Evolutionary conservation across 306 rosid genomes (phyloP).

Genomic region (Casuarina glauca): DNA sequence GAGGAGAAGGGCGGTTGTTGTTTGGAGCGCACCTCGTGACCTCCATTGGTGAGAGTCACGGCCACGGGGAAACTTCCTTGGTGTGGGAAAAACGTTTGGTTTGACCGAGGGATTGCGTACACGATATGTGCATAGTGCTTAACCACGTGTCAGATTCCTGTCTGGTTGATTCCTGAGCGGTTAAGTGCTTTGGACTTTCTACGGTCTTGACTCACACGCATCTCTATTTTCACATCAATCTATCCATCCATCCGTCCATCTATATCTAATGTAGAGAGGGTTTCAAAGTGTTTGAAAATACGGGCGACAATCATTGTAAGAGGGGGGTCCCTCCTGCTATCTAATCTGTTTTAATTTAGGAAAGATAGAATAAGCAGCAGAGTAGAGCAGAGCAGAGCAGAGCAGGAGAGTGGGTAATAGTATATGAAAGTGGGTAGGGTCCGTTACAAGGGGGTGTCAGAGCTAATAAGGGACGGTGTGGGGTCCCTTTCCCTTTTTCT

Average conservation of each 20-base stretch:
- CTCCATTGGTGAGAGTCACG: background rate
- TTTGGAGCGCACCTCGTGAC: background rate
- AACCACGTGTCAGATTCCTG: too few relatives aligned
- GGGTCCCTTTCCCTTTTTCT: conserved; percentile 30
- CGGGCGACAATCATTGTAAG: conserved; percentile 19
- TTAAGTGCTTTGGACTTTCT: background rate
- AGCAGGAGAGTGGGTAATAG: background rate
- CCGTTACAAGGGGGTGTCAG: conserved; percentile 32
- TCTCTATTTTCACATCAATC: too few relatives aligned
- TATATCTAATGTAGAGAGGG: too few relatives aligned
- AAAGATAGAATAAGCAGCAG: too few relatives aligned
- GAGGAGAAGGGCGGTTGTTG: conserved; percentile 19
- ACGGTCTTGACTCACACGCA: background rate
- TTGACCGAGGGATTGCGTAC: too few relatives aligned
- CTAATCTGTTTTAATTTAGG: conserved; percentile 8
- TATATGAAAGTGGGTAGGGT: conserved; percentile 36
- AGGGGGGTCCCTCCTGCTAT: conserved; percentile 21
- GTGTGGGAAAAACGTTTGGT: background rate
- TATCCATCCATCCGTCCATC: too few relatives aligned
- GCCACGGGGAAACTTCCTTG: background rate
- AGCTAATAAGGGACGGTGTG: conserved; percentile 17
- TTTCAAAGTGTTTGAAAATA: background rate
- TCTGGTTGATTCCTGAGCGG: background rate
- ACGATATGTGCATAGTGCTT: too few relatives aligned
- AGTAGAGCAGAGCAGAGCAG: too few relatives aligned